Evolutionary conservation across 495 filamentous ascomycete species (phyloP).

Genomic region (Lepraria neglecta): DNA sequence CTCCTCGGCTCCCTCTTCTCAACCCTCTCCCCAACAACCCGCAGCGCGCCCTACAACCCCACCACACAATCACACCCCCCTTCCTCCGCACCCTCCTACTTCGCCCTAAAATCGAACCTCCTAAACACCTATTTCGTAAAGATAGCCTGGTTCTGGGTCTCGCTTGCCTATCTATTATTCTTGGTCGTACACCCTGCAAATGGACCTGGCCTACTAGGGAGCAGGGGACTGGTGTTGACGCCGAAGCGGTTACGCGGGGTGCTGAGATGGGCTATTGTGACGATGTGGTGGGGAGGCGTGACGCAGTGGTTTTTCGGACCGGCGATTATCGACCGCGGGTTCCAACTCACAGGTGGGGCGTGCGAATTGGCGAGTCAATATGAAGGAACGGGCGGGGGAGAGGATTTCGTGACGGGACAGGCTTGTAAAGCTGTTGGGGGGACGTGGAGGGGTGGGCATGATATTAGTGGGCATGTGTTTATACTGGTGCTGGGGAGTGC

Average conservation of each 20-base stretch:
- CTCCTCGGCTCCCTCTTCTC: constrained; percentile 49
- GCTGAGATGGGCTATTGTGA: constrained; percentile 63
- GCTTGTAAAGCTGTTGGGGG: constrained; percentile 62
- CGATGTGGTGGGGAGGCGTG: constrained; percentile 65
- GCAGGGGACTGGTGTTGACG: constrained; percentile 31
- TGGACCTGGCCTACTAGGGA: constrained; percentile 19
- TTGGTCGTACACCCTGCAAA: constrained; percentile 50
- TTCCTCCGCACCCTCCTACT: constrained; percentile 85
- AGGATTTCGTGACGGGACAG: constrained; percentile 57
- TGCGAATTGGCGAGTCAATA: constrained; percentile 50
- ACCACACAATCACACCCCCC: constrained; percentile 74
- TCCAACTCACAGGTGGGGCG: constrained; percentile 71
- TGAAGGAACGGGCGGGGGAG: constrained; percentile 28
- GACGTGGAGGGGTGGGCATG: constrained; percentile 6
- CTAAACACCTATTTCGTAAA: constrained; percentile 93
- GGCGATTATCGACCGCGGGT: constrained; percentile 78
- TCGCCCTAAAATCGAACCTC: constrained; percentile 67
- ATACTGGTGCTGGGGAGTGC: constrained; percentile 64
- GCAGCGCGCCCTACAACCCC: constrained; percentile 69
- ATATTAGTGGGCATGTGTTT: constrained; percentile 88
- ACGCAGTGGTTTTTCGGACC: constrained; percentile 98
- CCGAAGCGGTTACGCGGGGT: constrained; percentile 44
- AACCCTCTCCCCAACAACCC: constrained; percentile 41
- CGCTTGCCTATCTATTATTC: constrained; percentile 59
- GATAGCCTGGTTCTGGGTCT: constrained; percentile 88